Conservation (phyloP, 176 grass and related monocot species). For the Triticum timopheevii region DNA sequence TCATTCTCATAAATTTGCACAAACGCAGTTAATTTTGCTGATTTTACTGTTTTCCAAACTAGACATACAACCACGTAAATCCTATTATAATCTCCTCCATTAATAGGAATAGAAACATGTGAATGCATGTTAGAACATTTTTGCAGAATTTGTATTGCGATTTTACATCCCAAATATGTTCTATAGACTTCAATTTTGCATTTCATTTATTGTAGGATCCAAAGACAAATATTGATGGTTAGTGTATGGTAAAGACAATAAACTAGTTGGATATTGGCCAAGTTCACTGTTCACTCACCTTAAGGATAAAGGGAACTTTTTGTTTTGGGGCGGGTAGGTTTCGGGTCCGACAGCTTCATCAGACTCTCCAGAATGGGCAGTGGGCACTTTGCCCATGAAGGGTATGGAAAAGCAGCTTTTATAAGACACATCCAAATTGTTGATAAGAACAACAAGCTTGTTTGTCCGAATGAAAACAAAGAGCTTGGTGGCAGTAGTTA, state of each 20-base stretch:
- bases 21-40: no score
- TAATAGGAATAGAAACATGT: background rate
- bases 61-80: no score
- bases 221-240: slow-evolving; percentile 35
- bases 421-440: background rate
- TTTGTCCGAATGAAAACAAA: background rate
- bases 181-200: background rate
- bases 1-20: no score
- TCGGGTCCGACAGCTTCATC: background rate
- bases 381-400: slow-evolving; percentile 27
- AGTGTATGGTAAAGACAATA: background rate
- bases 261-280: slow-evolving; percentile 36
- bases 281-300: background rate
- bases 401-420: slow-evolving; percentile 21
- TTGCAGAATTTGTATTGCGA: background rate
- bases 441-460: background rate
- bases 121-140: background rate
- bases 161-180: background rate
- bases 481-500: background rate
- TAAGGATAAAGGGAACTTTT: background rate
- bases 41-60: no score
- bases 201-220: slow-evolving; percentile 22
- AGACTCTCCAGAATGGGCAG: slow-evolving; percentile 23
- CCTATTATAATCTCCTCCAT: background rate
- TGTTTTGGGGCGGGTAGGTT: background rate